Evolutionary conservation across 176 grass and related monocot genomes (phyloP), one percentile per base, ranked within the genome.

Genomic region (Raddia guianensis): DNA sequence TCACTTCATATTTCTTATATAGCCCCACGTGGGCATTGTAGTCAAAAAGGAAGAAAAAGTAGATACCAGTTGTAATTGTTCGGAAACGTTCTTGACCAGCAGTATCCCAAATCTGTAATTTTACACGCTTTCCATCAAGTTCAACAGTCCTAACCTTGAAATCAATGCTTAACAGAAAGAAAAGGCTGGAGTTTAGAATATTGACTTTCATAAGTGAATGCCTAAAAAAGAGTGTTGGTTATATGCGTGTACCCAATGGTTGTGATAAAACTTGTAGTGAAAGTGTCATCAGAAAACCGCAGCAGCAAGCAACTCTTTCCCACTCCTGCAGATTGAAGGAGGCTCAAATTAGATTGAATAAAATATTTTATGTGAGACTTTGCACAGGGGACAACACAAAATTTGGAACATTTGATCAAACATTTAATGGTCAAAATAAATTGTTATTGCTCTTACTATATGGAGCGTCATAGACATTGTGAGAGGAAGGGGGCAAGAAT

Each of bases 21-120:
- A 68, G n/a, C 35, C 11, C 10, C 5, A 32, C n/a, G 63, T 34
- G 70, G 27, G 18, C 32, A 20, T 60, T 12, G 45, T 3, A 83
- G 63, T n/a, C 34, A 45, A 78, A 82, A 52, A 14, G 13, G 19
- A 66, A 78, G 20, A 20, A 59, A 13, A 62, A 55, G 10, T 50
- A 44, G 3, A 71, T 87, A 94, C 92, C 92, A 77, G 93, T 96
- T 77, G 93, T 96, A 68, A 96, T 96, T 77, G 93, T 96, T 58
- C 93, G 74, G 58, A 96, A 96, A 73, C 93, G 93, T 83, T 96
- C 93, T 88, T 96, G 93, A 79, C 93, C 93, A 68, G 93, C 93
- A 68, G 93, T 96, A 78, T 96, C 93, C 93, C 93, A 96, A 68
- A 96, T 96, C 86, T 96, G 93, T 27, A 96, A 58, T 77, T 96